phyloP scores from a whole-genome alignment of 176 grass and related monocot genomes.

The Cenchrus americanus region DNA sequence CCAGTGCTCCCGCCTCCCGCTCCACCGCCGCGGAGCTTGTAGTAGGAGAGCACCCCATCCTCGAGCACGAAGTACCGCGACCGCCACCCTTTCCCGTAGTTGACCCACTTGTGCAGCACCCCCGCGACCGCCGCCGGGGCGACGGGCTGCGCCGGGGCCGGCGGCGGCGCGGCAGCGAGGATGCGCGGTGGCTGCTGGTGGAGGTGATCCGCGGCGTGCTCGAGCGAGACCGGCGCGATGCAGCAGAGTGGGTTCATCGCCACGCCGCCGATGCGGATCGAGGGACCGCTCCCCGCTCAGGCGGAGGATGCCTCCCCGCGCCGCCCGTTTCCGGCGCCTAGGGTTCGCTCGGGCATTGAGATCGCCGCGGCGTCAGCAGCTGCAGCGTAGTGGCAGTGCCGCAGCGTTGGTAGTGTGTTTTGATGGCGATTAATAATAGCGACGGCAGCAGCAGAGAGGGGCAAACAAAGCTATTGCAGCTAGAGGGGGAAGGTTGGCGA shows the following conservation, averaged over 20 bases:
- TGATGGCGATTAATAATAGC: constrained; percentile 48
- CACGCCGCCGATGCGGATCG: constrained; percentile 21
- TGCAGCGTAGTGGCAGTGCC: constrained; percentile 13
- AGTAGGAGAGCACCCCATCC: constrained; percentile 90
- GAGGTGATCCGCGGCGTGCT: constrained; percentile 37
- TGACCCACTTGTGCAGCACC: constrained; percentile 96
- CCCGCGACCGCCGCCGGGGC: constrained; percentile 41
- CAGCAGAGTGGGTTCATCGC: constrained; percentile 86
- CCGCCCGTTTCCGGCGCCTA: background rate
- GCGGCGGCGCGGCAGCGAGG: constrained; percentile 15
- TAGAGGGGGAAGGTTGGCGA: background rate
- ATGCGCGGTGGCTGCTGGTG: constrained; percentile 44
- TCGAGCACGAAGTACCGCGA: constrained; percentile 85
- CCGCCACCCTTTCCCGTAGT: constrained; percentile 94
- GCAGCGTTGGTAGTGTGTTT: background rate
- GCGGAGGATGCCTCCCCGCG: background rate
- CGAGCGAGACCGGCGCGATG: constrained; percentile 85
- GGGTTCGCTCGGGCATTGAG: constrained; percentile 45
- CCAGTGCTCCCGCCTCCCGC: constrained; percentile 22
- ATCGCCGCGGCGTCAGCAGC: constrained; percentile 17
- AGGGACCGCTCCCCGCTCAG: constrained; percentile 15
- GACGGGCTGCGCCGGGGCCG: background rate
- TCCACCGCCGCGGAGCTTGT: constrained; percentile 65
- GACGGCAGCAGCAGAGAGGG: background rate
- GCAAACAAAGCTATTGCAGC: constrained; percentile 36